A percentile compares a stretch with the other conserved stretches of the same genome.
Conservation (phyloP, 2,329 filamentous ascomycete genomes). For the Penicillium sp. region DNA sequence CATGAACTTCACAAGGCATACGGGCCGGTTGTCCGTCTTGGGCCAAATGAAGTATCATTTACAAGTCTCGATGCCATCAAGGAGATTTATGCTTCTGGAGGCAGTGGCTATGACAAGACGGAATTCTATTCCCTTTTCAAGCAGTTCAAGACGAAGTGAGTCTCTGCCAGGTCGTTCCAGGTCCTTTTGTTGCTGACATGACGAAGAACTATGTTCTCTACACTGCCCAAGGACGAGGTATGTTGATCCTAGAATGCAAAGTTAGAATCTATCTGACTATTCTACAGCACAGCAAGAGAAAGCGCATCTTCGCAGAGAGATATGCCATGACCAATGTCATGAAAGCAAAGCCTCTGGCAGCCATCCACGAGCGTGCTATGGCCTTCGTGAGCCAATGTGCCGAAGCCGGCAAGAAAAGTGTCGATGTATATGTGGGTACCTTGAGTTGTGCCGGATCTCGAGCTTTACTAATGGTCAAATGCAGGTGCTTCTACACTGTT, state of each 20-base stretch:
- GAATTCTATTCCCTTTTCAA: constrained; percentile 36
- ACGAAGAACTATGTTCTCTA: constrained; percentile 40
- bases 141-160: constrained; percentile 32
- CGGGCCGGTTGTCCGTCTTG: constrained; percentile 29
- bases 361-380: constrained; percentile 57
- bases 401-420: constrained; percentile 41
- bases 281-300: constrained; percentile 60
- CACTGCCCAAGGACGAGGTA: constrained; percentile 26
- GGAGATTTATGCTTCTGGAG: constrained; percentile 34
- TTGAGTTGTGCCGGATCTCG: no score
- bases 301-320: constrained; percentile 62
- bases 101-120: constrained; percentile 39
- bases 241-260: neutral
- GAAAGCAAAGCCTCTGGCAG: constrained; percentile 53
- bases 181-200: neutral
- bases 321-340: constrained; percentile 69
- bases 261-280: neutral
- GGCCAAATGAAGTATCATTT: constrained; percentile 33
- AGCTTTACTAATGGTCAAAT: no score
- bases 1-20: constrained; percentile 29
- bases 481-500: constrained; percentile 60
- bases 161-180: neutral
- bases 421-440: constrained; percentile 55
- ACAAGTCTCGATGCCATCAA: constrained; percentile 29
- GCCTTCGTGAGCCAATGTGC: constrained; percentile 57